Percentiles rank a stretch among this genome's conserved stretches.
Conservation (phyloP, 768 basidiomycete species). For the Butyriboletus loyo region DNA sequence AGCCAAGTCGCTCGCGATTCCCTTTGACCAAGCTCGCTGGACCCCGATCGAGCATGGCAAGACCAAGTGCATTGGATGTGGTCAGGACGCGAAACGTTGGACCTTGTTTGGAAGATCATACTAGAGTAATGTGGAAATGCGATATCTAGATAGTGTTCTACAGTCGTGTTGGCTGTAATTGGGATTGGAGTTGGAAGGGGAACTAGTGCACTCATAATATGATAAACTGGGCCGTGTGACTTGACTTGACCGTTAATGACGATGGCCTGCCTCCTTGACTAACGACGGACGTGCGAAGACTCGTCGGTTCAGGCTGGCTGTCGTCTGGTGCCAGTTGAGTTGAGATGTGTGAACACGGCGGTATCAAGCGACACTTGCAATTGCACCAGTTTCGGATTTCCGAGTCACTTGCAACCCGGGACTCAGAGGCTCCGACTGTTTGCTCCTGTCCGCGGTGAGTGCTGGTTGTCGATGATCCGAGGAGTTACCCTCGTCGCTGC, state of each 20-base stretch:
- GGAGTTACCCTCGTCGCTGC: no score
- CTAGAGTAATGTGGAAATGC: constrained; percentile 32
- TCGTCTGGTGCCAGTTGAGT: background rate
- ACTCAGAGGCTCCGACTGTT: no score
- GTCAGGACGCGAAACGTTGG: constrained; percentile 88
- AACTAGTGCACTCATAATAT: no score
- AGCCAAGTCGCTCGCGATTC: constrained; percentile 95
- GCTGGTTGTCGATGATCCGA: no score
- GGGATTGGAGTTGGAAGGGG: no score
- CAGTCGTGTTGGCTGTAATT: background rate
- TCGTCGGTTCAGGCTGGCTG: background rate
- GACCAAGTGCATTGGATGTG: constrained; percentile 90
- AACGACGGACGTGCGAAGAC: background rate
- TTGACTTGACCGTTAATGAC: background rate
- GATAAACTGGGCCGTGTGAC: no score
- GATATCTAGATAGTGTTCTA: background rate
- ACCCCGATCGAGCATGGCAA: constrained; percentile 74
- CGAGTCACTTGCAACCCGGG: no score
- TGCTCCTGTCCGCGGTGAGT: no score
- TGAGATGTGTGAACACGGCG: background rate
- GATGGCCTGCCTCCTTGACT: background rate
- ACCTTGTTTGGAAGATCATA: constrained; percentile 94
- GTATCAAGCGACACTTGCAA: no score
- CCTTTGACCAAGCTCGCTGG: constrained; percentile 88
- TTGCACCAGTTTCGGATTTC: background rate